These are phyloP conservation scores for Colletotrichum horii DNA, from an alignment of 2,329 filamentous ascomycete genomes.

Conservation along the genomic window DNA sequence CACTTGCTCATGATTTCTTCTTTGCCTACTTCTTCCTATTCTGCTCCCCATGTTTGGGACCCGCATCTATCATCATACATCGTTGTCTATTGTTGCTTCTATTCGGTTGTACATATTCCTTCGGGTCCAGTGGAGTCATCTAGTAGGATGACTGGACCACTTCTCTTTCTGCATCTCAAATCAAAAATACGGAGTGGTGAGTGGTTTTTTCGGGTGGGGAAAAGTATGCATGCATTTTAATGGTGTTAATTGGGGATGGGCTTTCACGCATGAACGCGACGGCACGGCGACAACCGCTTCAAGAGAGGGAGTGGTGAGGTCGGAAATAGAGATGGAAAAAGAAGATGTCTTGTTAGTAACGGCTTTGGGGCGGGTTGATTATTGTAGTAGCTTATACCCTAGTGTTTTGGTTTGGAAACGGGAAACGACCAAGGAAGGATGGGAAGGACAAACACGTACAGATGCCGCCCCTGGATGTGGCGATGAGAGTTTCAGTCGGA, in stretches of 20 bases:
- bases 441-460: not conserved
- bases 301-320: not conserved
- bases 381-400: slow-evolving; percentile 13
- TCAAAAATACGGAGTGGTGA: not conserved
- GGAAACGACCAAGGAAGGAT: not conserved
- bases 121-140: not conserved
- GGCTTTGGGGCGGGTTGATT: not conserved
- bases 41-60: not conserved
- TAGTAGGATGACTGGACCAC: not conserved
- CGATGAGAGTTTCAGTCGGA: not conserved
- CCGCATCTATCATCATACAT: not conserved
- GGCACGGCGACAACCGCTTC: not conserved
- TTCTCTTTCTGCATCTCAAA: not conserved
- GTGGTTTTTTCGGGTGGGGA: not conserved
- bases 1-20: not conserved
- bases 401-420: slow-evolving; percentile 10
- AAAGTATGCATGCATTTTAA: not conserved
- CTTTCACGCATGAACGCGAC: not conserved
- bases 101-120: slow-evolving; percentile 2
- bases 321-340: not conserved
- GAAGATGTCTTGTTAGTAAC: not conserved
- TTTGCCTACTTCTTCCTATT: not conserved
- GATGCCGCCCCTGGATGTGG: not conserved
- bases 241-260: not conserved
- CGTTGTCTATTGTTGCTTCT: not conserved